Conservation (phyloP, 2,329 filamentous ascomycete genomes). For the Parastagonospora avenae region DNA sequence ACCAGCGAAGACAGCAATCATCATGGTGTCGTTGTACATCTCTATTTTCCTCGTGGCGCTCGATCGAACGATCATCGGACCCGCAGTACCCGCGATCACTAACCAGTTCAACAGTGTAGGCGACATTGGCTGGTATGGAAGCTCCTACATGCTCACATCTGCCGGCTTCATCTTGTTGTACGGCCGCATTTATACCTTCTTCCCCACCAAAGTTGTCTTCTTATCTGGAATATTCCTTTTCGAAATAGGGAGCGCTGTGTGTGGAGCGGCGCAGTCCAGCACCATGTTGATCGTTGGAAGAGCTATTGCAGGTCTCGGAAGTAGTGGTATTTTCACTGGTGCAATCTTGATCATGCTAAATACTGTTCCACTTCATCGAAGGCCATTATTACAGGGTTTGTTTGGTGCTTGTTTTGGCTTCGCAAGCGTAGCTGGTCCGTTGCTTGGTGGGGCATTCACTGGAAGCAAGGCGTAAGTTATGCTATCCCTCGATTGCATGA, state of each 20-base stretch:
- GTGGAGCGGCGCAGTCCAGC: slow-evolving; percentile 50
- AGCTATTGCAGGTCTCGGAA: slow-evolving; percentile 38
- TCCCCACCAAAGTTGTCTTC: slow-evolving; percentile 56
- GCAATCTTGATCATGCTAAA: slow-evolving; percentile 42
- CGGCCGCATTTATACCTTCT: slow-evolving; percentile 55
- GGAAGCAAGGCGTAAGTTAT: slow-evolving; percentile 33
- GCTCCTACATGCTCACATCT: slow-evolving; percentile 47
- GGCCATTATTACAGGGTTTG: slow-evolving; percentile 49
- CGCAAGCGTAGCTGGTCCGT: slow-evolving; percentile 50
- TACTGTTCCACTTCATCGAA: slow-evolving; percentile 47
- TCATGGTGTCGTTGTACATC: slow-evolving; percentile 39
- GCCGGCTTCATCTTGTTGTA: slow-evolving; percentile 51
- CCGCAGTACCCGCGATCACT: slow-evolving; percentile 54
- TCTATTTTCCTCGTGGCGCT: slow-evolving; percentile 42
- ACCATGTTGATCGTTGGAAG: slow-evolving; percentile 38
- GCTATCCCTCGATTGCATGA: no score
- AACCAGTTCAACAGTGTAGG: slow-evolving; percentile 50
- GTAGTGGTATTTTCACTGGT: slow-evolving; percentile 40
- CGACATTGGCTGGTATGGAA: slow-evolving; percentile 53
- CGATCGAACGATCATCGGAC: slow-evolving; percentile 53
- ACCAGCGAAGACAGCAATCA: slow-evolving; percentile 30
- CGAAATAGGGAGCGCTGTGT: slow-evolving; percentile 60
- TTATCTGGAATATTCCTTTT: slow-evolving; percentile 54
- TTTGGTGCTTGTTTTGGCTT: slow-evolving; percentile 48
- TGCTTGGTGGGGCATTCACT: slow-evolving; percentile 53